Evolutionary conservation across 2,329 filamentous ascomycete genomes (phyloP).

Genomic region (Fusarium sp.): DNA sequence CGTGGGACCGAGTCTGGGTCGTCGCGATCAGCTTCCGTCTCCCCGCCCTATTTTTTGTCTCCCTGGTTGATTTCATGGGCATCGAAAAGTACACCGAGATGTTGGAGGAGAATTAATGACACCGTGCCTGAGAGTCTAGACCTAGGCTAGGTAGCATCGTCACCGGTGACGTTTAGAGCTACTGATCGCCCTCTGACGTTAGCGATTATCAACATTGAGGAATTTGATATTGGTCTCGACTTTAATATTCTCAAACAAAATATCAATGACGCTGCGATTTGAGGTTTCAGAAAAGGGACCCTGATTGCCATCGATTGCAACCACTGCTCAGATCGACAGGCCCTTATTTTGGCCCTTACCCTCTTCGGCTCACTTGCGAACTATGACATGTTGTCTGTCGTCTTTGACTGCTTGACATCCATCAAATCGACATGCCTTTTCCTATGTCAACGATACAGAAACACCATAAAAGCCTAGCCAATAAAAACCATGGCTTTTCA

Average conservation of each 20-base stretch:
- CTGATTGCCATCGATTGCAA: conserved; percentile 25
- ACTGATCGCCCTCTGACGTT: background rate
- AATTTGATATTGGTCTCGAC: background rate
- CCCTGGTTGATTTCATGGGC: background rate
- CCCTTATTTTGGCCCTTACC: conserved; percentile 12
- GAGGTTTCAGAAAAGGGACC: conserved; percentile 22
- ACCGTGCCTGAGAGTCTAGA: conserved; percentile 25
- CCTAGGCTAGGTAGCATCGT: conserved; percentile 1
- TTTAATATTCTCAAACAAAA: background rate
- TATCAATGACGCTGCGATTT: conserved; percentile 30
- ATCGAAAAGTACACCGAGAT: conserved; percentile 22
- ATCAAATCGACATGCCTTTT: conserved; percentile 6
- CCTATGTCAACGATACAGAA: background rate
- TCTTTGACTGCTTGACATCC: background rate
- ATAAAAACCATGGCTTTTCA: background rate
- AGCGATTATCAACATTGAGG: no score
- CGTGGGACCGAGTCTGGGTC: conserved; percentile 19
- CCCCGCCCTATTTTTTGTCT: conserved; percentile 13
- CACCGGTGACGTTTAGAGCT: conserved; percentile 20
- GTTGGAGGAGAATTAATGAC: background rate
- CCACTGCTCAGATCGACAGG: conserved; percentile 19
- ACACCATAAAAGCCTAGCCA: background rate
- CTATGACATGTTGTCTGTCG: conserved; percentile 8
- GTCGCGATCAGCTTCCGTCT: conserved; percentile 23
- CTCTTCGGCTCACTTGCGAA: background rate